Conservation (phyloP, 2,329 filamentous ascomycete species). For the Alternaria sp. region DNA sequence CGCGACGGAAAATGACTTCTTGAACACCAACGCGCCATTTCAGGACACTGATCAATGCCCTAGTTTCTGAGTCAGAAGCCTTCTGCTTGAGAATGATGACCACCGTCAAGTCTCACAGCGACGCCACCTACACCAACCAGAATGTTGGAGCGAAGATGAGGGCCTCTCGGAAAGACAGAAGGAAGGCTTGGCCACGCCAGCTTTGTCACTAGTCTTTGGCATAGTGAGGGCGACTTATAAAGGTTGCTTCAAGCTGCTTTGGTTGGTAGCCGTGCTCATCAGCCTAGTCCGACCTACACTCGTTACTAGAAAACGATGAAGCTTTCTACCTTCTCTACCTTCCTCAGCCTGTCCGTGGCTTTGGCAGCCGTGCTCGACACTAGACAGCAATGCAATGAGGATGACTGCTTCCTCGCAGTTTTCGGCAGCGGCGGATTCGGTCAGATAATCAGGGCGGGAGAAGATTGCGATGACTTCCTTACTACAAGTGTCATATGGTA, state of each 20-base stretch:
- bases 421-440: slow-evolving; percentile 22
- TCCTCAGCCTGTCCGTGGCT: slow-evolving; percentile 15
- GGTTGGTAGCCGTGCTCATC: background rate
- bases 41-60: background rate
- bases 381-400: slow-evolving; percentile 27
- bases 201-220: background rate
- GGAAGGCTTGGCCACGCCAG: background rate
- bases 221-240: slow-evolving; percentile 7
- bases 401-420: slow-evolving; percentile 35
- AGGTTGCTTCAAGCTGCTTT: background rate
- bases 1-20: background rate
- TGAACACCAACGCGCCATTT: background rate
- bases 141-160: background rate
- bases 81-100: background rate
- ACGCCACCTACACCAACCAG: slow-evolving; percentile 7
- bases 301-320: slow-evolving; percentile 32
- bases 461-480: slow-evolving; percentile 31
- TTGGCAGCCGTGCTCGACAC: slow-evolving; percentile 22
- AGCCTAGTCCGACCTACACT: background rate
- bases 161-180: background rate
- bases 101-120: slow-evolving; percentile 4
- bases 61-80: background rate
- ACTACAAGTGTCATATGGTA: slow-evolving; percentile 34
- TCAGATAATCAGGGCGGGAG: slow-evolving; percentile 19
- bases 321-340: slow-evolving; percentile 12